Conservation (phyloP, 1,284 basidiomycete genomes). For the Garcileccinum viscosum region DNA sequence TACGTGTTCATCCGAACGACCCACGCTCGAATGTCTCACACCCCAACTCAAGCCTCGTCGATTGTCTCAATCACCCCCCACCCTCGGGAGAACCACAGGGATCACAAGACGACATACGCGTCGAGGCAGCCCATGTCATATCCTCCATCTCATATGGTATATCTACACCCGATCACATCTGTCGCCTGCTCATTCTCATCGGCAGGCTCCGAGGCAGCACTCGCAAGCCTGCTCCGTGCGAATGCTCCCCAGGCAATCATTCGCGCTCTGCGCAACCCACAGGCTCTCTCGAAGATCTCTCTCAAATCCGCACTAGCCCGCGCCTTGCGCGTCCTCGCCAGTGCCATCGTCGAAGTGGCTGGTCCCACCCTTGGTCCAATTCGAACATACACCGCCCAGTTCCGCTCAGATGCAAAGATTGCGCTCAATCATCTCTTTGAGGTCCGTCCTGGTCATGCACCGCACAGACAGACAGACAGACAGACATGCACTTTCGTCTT, state of each 20-base stretch:
- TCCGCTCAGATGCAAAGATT: conserved; percentile 58
- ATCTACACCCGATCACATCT: background rate
- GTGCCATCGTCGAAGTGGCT: conserved; percentile 64
- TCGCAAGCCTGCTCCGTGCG: conserved; percentile 59
- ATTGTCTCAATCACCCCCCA: conserved; percentile 55
- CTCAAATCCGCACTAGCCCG: conserved; percentile 64
- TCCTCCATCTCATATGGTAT: conserved; percentile 72
- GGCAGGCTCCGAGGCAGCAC: conserved; percentile 64
- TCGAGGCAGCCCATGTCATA: conserved; percentile 76
- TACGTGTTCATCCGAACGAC: conserved; percentile 38
- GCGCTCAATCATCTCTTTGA: conserved; percentile 67
- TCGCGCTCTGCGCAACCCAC: conserved; percentile 56
- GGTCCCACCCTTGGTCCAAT: conserved; percentile 74
- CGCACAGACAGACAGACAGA: background rate
- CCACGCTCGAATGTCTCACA: conserved; percentile 3
- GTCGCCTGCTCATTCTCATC: background rate
- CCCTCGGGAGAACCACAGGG: conserved; percentile 41
- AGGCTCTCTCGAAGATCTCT: conserved; percentile 44
- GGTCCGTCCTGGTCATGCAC: conserved; percentile 42
- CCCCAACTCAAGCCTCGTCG: conserved; percentile 53
- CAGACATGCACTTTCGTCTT: background rate
- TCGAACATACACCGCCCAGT: conserved; percentile 47
- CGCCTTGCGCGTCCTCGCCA: conserved; percentile 63
- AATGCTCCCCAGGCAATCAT: conserved; percentile 64
- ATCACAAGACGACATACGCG: conserved; percentile 56